Conservation (phyloP, 352 stramenopile species). For the Aphanomyces stellatus region DNA sequence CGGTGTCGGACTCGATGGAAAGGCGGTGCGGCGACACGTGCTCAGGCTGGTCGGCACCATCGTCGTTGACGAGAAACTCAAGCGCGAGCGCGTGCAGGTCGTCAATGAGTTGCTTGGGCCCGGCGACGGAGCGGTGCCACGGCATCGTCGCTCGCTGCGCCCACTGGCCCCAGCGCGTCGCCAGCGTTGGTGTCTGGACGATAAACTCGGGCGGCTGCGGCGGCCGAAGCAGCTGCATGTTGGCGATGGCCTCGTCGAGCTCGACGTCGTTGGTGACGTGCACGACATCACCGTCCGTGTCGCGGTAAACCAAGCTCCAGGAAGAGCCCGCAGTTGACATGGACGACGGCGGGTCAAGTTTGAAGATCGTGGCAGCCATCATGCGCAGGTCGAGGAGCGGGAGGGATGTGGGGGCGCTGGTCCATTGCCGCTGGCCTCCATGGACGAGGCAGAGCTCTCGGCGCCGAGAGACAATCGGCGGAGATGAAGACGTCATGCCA, state of each 20-base stretch:
- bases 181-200: neutral
- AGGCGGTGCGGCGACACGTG: neutral
- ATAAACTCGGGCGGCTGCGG: neutral
- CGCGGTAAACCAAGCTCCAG: constrained; percentile 1
- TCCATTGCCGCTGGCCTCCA: neutral
- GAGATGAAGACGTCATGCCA: neutral
- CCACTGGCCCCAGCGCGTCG: neutral
- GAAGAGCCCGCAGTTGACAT: neutral
- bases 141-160: neutral
- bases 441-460: neutral
- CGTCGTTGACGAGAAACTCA: neutral
- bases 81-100: neutral
- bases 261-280: constrained; percentile 14
- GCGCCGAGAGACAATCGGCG: neutral
- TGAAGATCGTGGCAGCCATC: neutral
- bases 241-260: constrained; percentile 1
- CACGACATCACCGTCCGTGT: constrained; percentile 12
- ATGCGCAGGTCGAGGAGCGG: neutral
- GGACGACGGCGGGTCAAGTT: neutral
- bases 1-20: constrained; percentile 4
- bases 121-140: neutral
- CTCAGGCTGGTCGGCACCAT: neutral
- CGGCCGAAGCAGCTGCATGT: neutral
- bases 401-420: neutral
- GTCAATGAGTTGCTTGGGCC: neutral